phyloP scores from a whole-genome alignment of 495 filamentous ascomycete genomes.

The Cercophora samala region DNA sequence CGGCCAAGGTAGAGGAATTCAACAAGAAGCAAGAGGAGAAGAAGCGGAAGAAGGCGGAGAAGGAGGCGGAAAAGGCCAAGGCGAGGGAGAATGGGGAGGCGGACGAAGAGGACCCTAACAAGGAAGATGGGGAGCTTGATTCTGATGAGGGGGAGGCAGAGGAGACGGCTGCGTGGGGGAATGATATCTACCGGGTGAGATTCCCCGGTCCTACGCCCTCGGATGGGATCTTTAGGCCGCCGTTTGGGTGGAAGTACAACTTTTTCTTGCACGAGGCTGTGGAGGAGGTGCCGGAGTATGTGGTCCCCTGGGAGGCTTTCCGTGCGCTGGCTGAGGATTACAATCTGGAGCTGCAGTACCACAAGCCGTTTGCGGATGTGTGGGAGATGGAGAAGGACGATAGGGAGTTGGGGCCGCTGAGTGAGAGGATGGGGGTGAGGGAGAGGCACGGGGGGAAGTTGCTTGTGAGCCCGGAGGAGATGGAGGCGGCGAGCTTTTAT shows the following conservation, averaged over 20 bases:
- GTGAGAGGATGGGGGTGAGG: conserved; percentile 90
- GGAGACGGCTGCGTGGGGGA: conserved; percentile 77
- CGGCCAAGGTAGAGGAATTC: conserved; percentile 57
- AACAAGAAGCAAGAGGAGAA: conserved; percentile 54
- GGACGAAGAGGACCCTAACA: conserved; percentile 15
- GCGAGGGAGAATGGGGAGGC: conserved; percentile 15
- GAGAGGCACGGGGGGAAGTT: conserved; percentile 64
- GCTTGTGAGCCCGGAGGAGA: conserved; percentile 72
- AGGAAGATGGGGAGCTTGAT: conserved; percentile 47
- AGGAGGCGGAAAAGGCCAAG: conserved; percentile 21
- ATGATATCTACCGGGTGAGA: conserved; percentile 81
- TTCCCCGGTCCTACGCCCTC: conserved; percentile 77
- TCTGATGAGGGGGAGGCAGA: conserved; percentile 48
- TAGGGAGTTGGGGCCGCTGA: conserved; percentile 69
- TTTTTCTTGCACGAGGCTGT: conserved; percentile 95
- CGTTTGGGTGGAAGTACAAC: conserved; percentile 96
- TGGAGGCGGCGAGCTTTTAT: conserved; percentile 89
- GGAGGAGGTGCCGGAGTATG: conserved; percentile 93
- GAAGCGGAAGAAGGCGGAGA: conserved; percentile 40
- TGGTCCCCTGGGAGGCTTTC: conserved; percentile 97
- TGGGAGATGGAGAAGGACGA: conserved; percentile 89
- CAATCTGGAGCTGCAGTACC: conserved; percentile 90
- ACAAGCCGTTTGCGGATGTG: conserved; percentile 82
- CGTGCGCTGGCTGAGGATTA: conserved; percentile 92
- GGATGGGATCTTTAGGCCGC: conserved; percentile 83